Percentiles rank a stretch among this genome's conserved stretches.
phyloP scores from a whole-genome alignment of 2,329 filamentous ascomycete species.

The Metarhizium guizhouense region DNA sequence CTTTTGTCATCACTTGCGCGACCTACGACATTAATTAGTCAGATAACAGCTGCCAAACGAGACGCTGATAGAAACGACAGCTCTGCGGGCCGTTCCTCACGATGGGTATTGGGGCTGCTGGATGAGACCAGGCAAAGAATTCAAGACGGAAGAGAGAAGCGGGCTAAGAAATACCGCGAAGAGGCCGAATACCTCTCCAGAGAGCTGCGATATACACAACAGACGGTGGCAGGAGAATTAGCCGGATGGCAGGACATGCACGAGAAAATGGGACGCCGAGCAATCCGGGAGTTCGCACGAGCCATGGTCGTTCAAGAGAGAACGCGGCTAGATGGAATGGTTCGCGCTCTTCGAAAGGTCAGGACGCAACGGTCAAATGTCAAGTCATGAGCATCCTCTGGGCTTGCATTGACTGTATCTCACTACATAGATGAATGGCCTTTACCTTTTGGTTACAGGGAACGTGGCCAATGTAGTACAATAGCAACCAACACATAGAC shows the following conservation, averaged over 20 bases:
- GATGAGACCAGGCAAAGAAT: slow-evolving; percentile 80
- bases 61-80: slow-evolving; percentile 70
- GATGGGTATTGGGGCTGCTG: slow-evolving; percentile 73
- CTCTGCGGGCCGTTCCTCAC: slow-evolving; percentile 62
- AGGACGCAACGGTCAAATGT: not conserved
- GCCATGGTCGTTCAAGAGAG: slow-evolving; percentile 74
- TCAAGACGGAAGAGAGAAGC: slow-evolving; percentile 76
- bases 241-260: slow-evolving; percentile 92
- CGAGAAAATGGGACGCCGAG: slow-evolving; percentile 64
- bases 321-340: slow-evolving; percentile 71
- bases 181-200: slow-evolving; percentile 68
- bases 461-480: too few relatives aligned
- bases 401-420: not conserved
- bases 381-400: not conserved
- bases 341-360: slow-evolving; percentile 63
- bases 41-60: slow-evolving; percentile 66
- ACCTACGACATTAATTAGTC: slow-evolving; percentile 67
- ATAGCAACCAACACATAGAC: too few relatives aligned
- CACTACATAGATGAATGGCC: not conserved
- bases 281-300: slow-evolving; percentile 66
- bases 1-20: slow-evolving; percentile 71
- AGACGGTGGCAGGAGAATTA: slow-evolving; percentile 82
- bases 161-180: slow-evolving; percentile 57
- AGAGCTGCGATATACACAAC: slow-evolving; percentile 85
- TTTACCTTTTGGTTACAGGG: too few relatives aligned